These are phyloP conservation scores for Aspergillus terreus DNA, from an alignment of 2,329 filamentous ascomycete genomes.

Conservation along the genomic window DNA sequence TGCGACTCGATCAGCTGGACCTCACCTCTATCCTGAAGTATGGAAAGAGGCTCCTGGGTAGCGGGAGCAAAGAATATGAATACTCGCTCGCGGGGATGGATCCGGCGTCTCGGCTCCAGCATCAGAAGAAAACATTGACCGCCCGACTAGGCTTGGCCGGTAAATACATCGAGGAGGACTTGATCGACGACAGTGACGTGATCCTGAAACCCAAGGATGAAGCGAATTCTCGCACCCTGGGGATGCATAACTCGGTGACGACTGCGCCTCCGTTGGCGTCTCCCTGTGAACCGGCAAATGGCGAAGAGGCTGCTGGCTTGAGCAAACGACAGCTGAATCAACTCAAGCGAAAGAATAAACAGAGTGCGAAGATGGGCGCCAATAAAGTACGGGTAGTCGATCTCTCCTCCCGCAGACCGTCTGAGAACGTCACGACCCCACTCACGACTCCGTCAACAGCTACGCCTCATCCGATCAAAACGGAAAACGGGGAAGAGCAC, in stretches of 20 bases:
- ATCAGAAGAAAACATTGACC: slow-evolving; percentile 84
- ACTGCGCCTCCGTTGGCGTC: slow-evolving; percentile 41
- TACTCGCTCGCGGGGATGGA: slow-evolving; percentile 78
- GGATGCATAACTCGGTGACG: slow-evolving; percentile 9
- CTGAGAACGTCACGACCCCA: slow-evolving; percentile 62
- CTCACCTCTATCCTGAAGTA: slow-evolving; percentile 74
- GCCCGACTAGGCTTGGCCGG: slow-evolving; percentile 80
- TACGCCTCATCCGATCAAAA: slow-evolving; percentile 56
- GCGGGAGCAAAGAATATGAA: slow-evolving; percentile 75
- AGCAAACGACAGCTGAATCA: slow-evolving; percentile 94
- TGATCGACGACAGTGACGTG: slow-evolving; percentile 63
- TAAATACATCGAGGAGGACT: slow-evolving; percentile 78
- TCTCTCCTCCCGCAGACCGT: slow-evolving; percentile 65
- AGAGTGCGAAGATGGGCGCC: slow-evolving; percentile 81
- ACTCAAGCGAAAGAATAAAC: slow-evolving; percentile 88
- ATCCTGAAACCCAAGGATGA: slow-evolving; percentile 50
- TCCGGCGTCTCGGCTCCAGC: slow-evolving; percentile 71
- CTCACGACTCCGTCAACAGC: slow-evolving; percentile 47
- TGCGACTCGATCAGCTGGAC: slow-evolving; percentile 72
- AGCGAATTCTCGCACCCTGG: slow-evolving; percentile 37
- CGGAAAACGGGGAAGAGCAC: slow-evolving; percentile 55
- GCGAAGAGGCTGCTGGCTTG: slow-evolving; percentile 64
- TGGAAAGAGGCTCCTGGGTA: slow-evolving; percentile 80
- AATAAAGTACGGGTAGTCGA: slow-evolving; percentile 90
- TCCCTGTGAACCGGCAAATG: slow-evolving; percentile 47